Base-by-base conservation (phyloP, 305 asterid species). In the Stenogyne calaminthoides region DNA sequence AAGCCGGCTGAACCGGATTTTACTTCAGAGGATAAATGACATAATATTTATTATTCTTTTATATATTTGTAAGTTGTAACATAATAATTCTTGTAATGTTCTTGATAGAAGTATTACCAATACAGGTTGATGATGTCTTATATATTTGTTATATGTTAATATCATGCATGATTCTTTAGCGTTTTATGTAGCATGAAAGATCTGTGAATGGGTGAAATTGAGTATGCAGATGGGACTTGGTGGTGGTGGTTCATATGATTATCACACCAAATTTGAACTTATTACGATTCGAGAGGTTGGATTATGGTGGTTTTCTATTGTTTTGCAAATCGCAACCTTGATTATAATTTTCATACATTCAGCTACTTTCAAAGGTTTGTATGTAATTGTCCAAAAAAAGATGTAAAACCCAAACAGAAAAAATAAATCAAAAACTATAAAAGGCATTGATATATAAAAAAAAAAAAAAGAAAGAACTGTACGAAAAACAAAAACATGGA, bases 1-100 rank as follows among this genome's bases (percentile, higher is more conserved):
- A 87, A 87, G 70, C 92, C 90, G 8, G 88, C 88, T 3, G 92
- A 87, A 61, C 92, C 92, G 3, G 90, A 87, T 77, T 87, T 87
- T 44, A 80, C 85, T 0, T 75, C 74, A 1, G 92, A 78, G 68
- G 85, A 79, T 32, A 77, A 82, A 64, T 86, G 59, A 77, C 0
- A n/a, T 0, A 27, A 11, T 0, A 27, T 7, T 37, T 37, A 19
- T 54, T 16, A 69, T 77, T 73, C 80, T 73, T 79, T 69, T 27
- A 55, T 77, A 65, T 71, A 73, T 74, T 14, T 84, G 82, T 81
- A 72, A 73, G 72, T 14, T 84, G 82, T 81, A 72, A 68, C 20
- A 74, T 83, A 75, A 75, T 58, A 22, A 46, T 69, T 65, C 55
- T 27, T 32, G 36, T 32, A 4, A 1, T 74, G 14, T 16, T 58